Conservation (phyloP, 441 rosid genomes). For the Kokia cookei region DNA sequence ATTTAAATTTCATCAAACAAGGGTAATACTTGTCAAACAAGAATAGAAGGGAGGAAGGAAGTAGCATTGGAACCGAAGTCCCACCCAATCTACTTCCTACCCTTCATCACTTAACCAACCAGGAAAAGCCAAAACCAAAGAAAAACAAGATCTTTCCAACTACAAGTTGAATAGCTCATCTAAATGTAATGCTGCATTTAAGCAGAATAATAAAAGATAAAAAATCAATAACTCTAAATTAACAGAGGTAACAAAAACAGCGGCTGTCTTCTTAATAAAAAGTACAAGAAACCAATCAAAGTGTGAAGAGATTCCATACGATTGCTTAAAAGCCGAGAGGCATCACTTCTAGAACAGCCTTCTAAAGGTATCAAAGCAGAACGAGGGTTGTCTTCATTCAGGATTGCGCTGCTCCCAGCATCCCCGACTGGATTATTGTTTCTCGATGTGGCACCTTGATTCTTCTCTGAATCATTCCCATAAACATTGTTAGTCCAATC, state of each 20-base stretch:
- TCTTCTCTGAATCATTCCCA: slow-evolving; percentile 51
- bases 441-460: slow-evolving; percentile 26
- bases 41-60: neutral
- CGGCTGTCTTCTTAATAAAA: neutral
- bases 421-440: slow-evolving; percentile 25
- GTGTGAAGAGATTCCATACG: slow-evolving; percentile 33
- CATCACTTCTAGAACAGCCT: slow-evolving; percentile 55
- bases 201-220: neutral
- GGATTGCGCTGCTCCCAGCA: slow-evolving; percentile 21
- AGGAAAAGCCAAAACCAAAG: neutral
- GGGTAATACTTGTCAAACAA: neutral
- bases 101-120: neutral
- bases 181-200: neutral
- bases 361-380: slow-evolving; percentile 34
- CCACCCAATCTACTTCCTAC: no score
- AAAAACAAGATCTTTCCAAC: no score
- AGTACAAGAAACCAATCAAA: neutral
- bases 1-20: neutral
- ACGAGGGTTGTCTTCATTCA: slow-evolving; percentile 23
- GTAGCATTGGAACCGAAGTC: neutral
- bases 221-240: neutral
- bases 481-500: slow-evolving; percentile 34
- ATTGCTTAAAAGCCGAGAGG: slow-evolving; percentile 43
- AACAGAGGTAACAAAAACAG: neutral
- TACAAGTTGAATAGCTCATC: neutral